Conservation (phyloP, 2,329 filamentous ascomycete genomes). For the Neodidymelliopsis sp. region DNA sequence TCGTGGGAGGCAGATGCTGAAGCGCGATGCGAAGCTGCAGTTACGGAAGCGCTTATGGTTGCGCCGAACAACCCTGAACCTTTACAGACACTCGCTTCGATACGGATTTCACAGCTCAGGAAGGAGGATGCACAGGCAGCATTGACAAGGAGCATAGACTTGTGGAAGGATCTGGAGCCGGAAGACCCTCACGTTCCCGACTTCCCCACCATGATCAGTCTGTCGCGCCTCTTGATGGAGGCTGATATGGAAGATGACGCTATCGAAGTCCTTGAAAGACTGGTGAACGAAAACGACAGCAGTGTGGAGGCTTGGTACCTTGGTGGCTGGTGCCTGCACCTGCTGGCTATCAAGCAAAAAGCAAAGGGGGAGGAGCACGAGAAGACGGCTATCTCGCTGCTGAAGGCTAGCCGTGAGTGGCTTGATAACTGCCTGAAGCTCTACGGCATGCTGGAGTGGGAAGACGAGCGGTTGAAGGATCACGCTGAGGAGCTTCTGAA, state of each 20-base stretch:
- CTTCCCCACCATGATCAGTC: conserved; percentile 83
- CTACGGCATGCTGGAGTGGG: conserved; percentile 82
- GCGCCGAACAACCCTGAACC: conserved; percentile 84
- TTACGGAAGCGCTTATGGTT: conserved; percentile 89
- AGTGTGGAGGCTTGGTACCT: conserved; percentile 98
- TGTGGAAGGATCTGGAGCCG: conserved; percentile 83
- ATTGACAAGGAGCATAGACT: conserved; percentile 76
- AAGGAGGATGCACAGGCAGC: conserved; percentile 81
- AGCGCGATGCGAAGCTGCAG: conserved; percentile 81
- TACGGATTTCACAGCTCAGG: conserved; percentile 86
- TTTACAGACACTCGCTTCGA: conserved; percentile 93
- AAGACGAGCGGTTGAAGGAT: conserved; percentile 78
- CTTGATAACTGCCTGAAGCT: conserved; percentile 80
- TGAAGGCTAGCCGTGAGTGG: conserved; percentile 82
- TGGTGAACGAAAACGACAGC: conserved; percentile 88
- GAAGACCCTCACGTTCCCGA: conserved; percentile 79
- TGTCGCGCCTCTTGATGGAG: conserved; percentile 88
- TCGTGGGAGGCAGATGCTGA: conserved; percentile 92
- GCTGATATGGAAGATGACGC: conserved; percentile 85
- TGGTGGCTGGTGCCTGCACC: conserved; percentile 89
- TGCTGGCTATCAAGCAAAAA: conserved; percentile 75
- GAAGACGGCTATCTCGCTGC: conserved; percentile 63
- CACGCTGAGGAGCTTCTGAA: conserved; percentile 76
- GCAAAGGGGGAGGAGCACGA: conserved; percentile 55
- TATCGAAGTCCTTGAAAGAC: conserved; percentile 80